Base-by-base conservation (phyloP, 257 asterid genomes). In the Salvia rosmarinus region DNA sequence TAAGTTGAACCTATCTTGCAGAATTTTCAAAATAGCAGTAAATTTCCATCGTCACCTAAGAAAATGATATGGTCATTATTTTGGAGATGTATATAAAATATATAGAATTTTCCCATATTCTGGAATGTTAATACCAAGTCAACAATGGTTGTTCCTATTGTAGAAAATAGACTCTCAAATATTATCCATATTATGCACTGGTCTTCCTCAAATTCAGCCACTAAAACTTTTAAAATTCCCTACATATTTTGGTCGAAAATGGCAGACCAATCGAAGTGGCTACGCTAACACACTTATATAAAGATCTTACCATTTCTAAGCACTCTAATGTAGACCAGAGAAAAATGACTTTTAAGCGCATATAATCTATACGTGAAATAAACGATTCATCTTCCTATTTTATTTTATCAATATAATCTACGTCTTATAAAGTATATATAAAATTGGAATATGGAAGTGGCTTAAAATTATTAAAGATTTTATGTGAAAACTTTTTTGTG, bases 131-230 rank as follows among this genome's bases (percentile, higher is more conserved):
- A 5, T 44, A 71, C 37, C 9, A 11, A 54, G 66, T 71, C 70
- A 74, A 64, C 35, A 74, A 58, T 77, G 74, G 25, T 57, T 49
- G 52, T 50, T 69, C 51, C 52, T 56, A 9, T 28, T 63, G 63
- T 25, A 12, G 63, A 56, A 56, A 67, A 35, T 43, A 4, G 39
- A 68, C 37, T 72, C 12, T 44, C 54, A 54, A 39, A 40, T 42
- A 17, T 61, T 58, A n/a, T 70, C 47, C 65, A 56, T 49, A 34
- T 58, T 43, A 47, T 25, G 43, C 57, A 32, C 44, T 28, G 43
- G 82, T 83, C 80, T 81, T 80, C 83, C 80, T 78, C 55, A 76
- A 72, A 73, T 78, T 81, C 80, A 74, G 80, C 83, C 88, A 78
- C 85, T 75, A 57, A 58, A 58, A 44, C 81, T 78, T 78, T 72